Evolutionary conservation across 2,329 filamentous ascomycete species (phyloP), one percentile per base, ranked within the genome.

Genomic region (Teratosphaeriaceae sp.): DNA sequence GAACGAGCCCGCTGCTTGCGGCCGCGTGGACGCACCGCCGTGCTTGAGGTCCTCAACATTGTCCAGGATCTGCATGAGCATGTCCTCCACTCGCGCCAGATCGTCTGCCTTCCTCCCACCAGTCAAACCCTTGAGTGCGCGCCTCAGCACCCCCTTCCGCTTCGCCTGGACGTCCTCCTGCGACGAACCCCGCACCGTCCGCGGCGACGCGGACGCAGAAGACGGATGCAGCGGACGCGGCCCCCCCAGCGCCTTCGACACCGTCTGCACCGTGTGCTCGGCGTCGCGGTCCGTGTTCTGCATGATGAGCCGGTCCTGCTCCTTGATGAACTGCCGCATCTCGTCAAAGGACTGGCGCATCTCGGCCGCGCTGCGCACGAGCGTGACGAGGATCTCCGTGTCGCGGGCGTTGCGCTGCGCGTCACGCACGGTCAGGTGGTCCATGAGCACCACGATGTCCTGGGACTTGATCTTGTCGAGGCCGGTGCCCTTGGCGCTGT

Each of bases 271-370:
- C 1, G 88, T 87, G 60, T 85, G 82, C 50, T 95, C 88, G 9
- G 90, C 90, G 59, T 90, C 87, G 56, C 86, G 85, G 55, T 89
- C 83, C n/a, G 86, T 85, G 49, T 85, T 82, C 29, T 85, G 82
- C 65, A 96, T 87, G 58, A 97, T 85, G 58, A 88, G 78, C 46
- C 87, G 86, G 59, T 96, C 90, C 47, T 94, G 90, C 52, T 94
- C 85, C 38, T 85, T 84, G 48, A 98, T 84, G 59, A 94, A 84
- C 51, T 83, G 85, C 72, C 92, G 96, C 75, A 98, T 85, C 56
- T 95, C 89, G 52, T 94, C 87, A 60, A 97, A 94, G 1, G 88
- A 94, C 54, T 86, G 94, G 51, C 90, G 87, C 89, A 97, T 97
- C 66, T 98, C 92, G 11, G 92, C 84, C 3, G 92, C 90, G 42